Evolutionary conservation across 441 rosid species (phyloP), one percentile per base, ranked within the genome.

Genomic region (Flueggea neowawraea): DNA sequence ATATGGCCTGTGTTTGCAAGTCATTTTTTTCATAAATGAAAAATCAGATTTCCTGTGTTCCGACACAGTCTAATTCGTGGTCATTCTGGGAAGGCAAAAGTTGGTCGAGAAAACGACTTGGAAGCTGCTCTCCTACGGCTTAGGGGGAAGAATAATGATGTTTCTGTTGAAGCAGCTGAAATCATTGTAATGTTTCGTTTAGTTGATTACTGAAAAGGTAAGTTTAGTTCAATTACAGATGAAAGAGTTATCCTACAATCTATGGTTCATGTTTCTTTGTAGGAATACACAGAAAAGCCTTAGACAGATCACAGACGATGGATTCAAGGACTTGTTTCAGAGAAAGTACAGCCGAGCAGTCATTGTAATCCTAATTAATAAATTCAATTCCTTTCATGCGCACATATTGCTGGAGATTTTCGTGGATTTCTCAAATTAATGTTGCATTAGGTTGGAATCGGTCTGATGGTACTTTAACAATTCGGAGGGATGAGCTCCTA

Each of bases 391-490:
- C 12, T 43, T 22, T 33, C 55, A 55, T 52, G 6, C 17, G 8
- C 3, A 16, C 5, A 5, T 56, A 22, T 22, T 22, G 28, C 28
- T 22, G 28, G 28, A 0, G 8, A 15, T 22, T 53, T 64, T 9
- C 54, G 10, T 17, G 48, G 31, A 6, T 6, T 47, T 48, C 61
- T 33, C 39, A 1, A 11, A 22, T 33, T 15, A 12, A 32, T 36
- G 39, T 50, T 44, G 5, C 16, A 22, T 1, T 48, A 83, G 85
- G 72, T 79, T 45, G 84, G 80, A 66, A 80, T 77, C 55, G 89
- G 82, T 59, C 48, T 84, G 61, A 79, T 84, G 89, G 61, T 64
- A 59, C 64, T 75, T 54, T 81, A 77, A 16, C 86, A 84, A 59
- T 75, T 75, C 16, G 68, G 63, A 16, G 89, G 86, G 15, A 65